Evolutionary conservation across 805 yeast species (phyloP), one percentile per base, ranked within the genome.

Genomic region (Wickerhamiella sergipiensis): DNA sequence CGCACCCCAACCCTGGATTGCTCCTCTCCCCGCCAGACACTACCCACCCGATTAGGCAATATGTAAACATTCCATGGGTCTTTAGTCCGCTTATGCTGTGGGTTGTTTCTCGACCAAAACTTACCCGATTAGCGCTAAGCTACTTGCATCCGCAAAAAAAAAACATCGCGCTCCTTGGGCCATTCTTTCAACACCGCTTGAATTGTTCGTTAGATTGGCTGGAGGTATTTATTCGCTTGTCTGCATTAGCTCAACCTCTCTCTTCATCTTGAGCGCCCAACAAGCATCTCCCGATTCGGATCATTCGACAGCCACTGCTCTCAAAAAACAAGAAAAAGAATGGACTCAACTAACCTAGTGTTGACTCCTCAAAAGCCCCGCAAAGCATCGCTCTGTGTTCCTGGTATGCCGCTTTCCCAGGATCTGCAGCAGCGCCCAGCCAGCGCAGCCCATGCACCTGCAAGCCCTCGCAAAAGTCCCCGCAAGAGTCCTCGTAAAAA

Each of bases 401-500:
- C 33, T 29, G 3, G 12, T 3, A 29, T 29, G 3, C 15, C 33
- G 26, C 26, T 24, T 29, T 7, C 33, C 15, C 33, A 29, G 15
- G 33, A 29, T 12, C 33, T 9, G 12, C 33, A 9, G 15, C 33
- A 29, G 15, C 33, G 33, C 15, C 33, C 33, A 12, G 10, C 2
- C 6, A 36, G 8, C 15, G 40, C 40, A 4, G 7, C 40, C 18
- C 19, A 4, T 4, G 17, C 40, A 3, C 19, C 40, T 8, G 9
- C 17, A 3, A 36, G 40, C 19, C 40, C 40, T 4, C 40, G 40
- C 7, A 36, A 36, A 17, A 43, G 19, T 24, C 49, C 18, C 17
- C 43, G 26, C 31, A 42, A 23, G 22, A 40, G 39, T 21, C 49
- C 38, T 19, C 50, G 44, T 22, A 42, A 43, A 19, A 43, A 26